phyloP scores from a whole-genome alignment of 768 basidiomycete genomes.

The Collybiopsis luxurians region DNA sequence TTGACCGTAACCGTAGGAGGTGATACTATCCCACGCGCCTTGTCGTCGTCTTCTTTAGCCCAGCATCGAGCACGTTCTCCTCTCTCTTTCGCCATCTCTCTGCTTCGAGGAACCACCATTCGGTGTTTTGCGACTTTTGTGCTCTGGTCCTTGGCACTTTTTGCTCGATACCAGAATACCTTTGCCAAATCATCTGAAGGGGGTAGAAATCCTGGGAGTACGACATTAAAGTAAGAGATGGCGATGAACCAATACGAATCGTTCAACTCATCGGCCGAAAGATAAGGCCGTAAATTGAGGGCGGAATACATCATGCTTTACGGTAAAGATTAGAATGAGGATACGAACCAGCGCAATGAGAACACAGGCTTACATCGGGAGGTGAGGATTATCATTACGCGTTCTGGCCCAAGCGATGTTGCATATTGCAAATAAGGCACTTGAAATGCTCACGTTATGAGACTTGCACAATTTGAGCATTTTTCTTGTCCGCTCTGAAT shows the following conservation, averaged over 20 bases:
- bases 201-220: conserved; percentile 75
- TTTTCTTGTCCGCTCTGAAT: conserved; percentile 49
- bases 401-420: conserved; percentile 72
- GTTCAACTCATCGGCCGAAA: conserved; percentile 37
- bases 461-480: conserved; percentile 72
- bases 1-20: conserved; percentile 19
- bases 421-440: conserved; percentile 71
- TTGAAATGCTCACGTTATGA: conserved; percentile 70
- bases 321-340: neutral
- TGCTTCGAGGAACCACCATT: conserved; percentile 58
- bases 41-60: conserved; percentile 76
- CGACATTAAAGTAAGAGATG: conserved; percentile 80
- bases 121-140: conserved; percentile 58
- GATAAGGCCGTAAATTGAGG: conserved; percentile 69
- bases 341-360: neutral
- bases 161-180: conserved; percentile 76
- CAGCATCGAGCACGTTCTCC: conserved; percentile 59
- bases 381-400: conserved; percentile 37
- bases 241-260: conserved; percentile 81
- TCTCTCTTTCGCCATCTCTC: conserved; percentile 64
- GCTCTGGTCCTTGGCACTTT: conserved; percentile 66
- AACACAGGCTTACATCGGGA: conserved; percentile 45
- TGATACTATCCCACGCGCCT: conserved; percentile 31
- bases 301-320: conserved; percentile 83
- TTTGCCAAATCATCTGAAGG: conserved; percentile 30